A percentile compares a stretch with the other conserved stretches of the same genome.
Conservation (phyloP, 768 basidiomycete species). For the Amanita thiersii region DNA sequence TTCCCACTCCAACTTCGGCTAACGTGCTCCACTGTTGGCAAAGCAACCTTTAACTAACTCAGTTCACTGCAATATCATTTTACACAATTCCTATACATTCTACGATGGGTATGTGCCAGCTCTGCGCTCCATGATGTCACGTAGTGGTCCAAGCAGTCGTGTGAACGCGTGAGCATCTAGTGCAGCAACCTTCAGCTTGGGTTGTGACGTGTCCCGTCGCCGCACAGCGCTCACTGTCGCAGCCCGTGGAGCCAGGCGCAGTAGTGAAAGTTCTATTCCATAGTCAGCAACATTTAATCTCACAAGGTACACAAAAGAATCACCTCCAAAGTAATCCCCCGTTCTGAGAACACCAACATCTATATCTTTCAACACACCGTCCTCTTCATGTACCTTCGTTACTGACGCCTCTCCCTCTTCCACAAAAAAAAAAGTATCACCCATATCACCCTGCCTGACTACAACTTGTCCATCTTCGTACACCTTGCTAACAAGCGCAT, state of each 20-base stretch:
- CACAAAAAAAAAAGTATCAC: conserved; percentile 96
- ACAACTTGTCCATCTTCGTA: conserved; percentile 83
- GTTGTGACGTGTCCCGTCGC: conserved; percentile 35
- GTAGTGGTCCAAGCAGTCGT: conserved; percentile 82
- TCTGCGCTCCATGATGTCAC: conserved; percentile 88
- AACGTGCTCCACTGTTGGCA: neutral
- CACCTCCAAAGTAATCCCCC: conserved; percentile 98
- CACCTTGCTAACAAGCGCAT: conserved; percentile 80
- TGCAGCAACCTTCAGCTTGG: conserved; percentile 87
- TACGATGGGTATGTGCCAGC: conserved; percentile 67
- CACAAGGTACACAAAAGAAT: conserved; percentile 16
- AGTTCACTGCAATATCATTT: conserved; percentile 21
- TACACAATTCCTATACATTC: conserved; percentile 15
- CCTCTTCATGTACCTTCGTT: conserved; percentile 63
- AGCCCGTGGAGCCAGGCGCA: conserved; percentile 84
- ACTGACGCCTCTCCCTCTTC: conserved; percentile 91
- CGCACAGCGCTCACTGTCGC: conserved; percentile 88
- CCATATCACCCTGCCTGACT: conserved; percentile 89
- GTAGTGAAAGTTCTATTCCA: conserved; percentile 75
- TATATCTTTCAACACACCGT: conserved; percentile 53
- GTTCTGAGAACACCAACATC: conserved; percentile 71
- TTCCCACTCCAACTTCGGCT: conserved; percentile 10
- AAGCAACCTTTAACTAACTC: too few species aligned
- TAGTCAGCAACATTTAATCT: neutral
- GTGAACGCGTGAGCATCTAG: conserved; percentile 92